Percentiles rank a stretch among this genome's conserved stretches.
Conservation (phyloP, 1,284 basidiomycete species). For the Gymnopus androsaceus region DNA sequence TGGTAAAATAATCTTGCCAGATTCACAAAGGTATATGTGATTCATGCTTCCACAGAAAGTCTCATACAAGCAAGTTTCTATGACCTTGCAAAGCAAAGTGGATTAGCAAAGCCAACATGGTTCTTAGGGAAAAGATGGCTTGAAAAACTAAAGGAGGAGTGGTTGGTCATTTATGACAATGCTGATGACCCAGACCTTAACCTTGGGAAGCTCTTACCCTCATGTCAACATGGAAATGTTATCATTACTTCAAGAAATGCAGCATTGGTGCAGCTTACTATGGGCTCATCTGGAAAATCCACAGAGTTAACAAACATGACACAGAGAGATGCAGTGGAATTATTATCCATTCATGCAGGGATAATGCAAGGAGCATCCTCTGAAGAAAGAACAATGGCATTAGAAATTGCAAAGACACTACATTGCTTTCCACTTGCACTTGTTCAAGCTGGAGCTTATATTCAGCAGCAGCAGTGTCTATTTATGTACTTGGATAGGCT, state of each 20-base stretch:
- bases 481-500: background rate
- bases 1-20: background rate
- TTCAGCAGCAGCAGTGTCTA: background rate
- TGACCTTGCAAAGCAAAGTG: background rate
- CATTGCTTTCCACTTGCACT: too few relatives aligned
- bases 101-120: background rate
- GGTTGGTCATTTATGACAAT: too few relatives aligned
- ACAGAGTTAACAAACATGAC: background rate
- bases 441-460: background rate
- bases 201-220: background rate
- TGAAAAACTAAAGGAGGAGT: background rate
- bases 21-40: background rate
- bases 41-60: background rate
- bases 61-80: conserved; percentile 1
- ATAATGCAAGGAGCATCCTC: background rate
- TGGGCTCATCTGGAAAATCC: background rate
- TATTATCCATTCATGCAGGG: background rate
- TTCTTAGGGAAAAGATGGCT: background rate
- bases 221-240: background rate
- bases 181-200: background rate
- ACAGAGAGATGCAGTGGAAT: background rate
- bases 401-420: background rate
- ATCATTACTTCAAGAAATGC: too few relatives aligned
- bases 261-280: background rate
- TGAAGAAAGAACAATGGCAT: background rate